A percentile compares a stretch with the other conserved stretches of the same genome.
Conservation (phyloP, 2,329 filamentous ascomycete genomes). For the Xylariaceae sp. region DNA sequence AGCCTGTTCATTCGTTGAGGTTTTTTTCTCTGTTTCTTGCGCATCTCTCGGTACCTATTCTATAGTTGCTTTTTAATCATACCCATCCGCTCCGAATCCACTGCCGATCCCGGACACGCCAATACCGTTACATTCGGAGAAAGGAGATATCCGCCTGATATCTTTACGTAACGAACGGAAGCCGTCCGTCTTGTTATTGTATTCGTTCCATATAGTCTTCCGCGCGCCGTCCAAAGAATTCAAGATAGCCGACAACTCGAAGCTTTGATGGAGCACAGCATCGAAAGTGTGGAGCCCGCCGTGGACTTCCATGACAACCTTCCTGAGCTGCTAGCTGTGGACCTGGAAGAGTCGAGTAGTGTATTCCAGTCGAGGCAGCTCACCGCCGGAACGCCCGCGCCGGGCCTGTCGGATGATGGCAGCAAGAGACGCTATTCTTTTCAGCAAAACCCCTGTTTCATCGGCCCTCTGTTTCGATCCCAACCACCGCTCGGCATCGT, state of each 20-base stretch:
- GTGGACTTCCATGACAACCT: constrained; percentile 40
- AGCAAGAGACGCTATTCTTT: constrained; percentile 23
- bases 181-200: no score
- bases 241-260: neutral
- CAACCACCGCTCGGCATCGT: constrained; percentile 11
- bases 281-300: constrained; percentile 22
- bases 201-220: constrained; percentile 2
- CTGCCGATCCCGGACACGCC: no score
- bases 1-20: neutral
- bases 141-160: no score
- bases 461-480: constrained; percentile 13
- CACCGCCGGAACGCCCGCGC: constrained; percentile 45
- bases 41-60: no score
- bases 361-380: constrained; percentile 47
- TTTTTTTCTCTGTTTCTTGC: no score
- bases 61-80: no score
- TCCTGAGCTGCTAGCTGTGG: constrained; percentile 50
- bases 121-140: no score
- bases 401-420: constrained; percentile 30
- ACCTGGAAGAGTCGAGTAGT: constrained; percentile 44
- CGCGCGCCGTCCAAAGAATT: constrained; percentile 5
- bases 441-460: constrained; percentile 17
- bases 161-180: no score
- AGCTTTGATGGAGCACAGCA: constrained; percentile 16
- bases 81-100: no score